These are phyloP conservation scores for Erigeron philadelphicus DNA, from an alignment of 140 eudicot genomes.

Conservation along the genomic window DNA sequence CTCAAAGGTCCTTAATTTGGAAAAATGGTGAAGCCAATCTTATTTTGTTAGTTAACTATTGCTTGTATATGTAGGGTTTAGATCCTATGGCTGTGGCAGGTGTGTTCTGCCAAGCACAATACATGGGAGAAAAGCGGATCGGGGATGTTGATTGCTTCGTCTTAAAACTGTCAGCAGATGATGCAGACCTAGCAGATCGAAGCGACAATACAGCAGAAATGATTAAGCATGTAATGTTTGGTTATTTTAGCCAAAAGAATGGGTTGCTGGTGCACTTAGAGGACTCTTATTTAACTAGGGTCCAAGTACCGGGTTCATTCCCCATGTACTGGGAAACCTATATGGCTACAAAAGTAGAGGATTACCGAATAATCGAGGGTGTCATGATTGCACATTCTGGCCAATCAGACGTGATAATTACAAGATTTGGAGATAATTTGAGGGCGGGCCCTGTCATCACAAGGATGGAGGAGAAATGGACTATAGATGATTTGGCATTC, in stretches of 20 bases:
- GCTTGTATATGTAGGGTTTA: constrained; percentile 53
- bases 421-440: constrained; percentile 78
- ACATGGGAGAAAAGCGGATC: constrained; percentile 82
- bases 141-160: constrained; percentile 62
- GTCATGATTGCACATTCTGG: constrained; percentile 92
- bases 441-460: constrained; percentile 65
- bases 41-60: constrained; percentile 22
- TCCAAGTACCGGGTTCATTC: constrained; percentile 77
- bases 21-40: constrained; percentile 16
- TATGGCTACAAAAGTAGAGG: constrained; percentile 76
- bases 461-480: constrained; percentile 85
- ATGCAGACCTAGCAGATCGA: constrained; percentile 65
- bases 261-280: constrained; percentile 73
- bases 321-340: constrained; percentile 96
- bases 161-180: constrained; percentile 74
- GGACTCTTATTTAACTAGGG: constrained; percentile 85
- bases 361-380: constrained; percentile 68
- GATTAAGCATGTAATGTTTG: constrained; percentile 83
- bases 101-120: constrained; percentile 71
- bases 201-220: constrained; percentile 90
- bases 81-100: constrained; percentile 82
- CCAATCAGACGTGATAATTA: constrained; percentile 64
- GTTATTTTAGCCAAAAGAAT: constrained; percentile 88
- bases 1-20: constrained; percentile 5
- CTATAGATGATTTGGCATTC: constrained; percentile 74